phyloP scores from a whole-genome alignment of 2,329 filamentous ascomycete genomes.

The Trichoderma sp. region DNA sequence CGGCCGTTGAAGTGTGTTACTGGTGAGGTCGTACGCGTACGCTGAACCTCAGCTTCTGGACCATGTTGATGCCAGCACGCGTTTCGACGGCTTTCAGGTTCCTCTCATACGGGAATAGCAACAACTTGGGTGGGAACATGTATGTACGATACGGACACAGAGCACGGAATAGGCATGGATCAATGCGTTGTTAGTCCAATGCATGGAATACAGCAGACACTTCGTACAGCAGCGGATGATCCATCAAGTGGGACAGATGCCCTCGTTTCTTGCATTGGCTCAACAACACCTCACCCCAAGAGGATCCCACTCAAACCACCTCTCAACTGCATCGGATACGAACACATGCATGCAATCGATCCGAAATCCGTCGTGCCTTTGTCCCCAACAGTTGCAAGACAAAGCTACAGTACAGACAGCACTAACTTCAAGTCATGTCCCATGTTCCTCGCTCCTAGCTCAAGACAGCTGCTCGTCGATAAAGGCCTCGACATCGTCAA shows the following conservation, averaged over 20 bases:
- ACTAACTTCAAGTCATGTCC: background rate
- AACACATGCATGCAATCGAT: background rate
- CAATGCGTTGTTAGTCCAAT: no score
- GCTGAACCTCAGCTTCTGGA: no score
- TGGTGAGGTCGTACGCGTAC: no score
- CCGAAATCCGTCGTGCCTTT: background rate
- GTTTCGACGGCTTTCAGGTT: no score
- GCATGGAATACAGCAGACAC: background rate
- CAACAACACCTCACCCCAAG: background rate
- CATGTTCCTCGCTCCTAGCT: background rate
- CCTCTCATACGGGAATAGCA: no score
- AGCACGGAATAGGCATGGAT: background rate
- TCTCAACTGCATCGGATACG: background rate
- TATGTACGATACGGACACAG: no score
- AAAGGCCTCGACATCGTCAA: slow-evolving; percentile 74
- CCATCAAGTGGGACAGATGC: slow-evolving; percentile 19
- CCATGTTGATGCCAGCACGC: no score
- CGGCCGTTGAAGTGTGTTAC: no score
- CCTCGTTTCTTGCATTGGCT: slow-evolving; percentile 26
- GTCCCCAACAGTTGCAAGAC: background rate
- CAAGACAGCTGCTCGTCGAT: slow-evolving; percentile 19
- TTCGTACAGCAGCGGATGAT: slow-evolving; percentile 7
- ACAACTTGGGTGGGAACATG: no score
- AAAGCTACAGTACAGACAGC: background rate
- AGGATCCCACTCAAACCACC: slow-evolving; percentile 4